These are phyloP conservation scores for Pichia inconspicua DNA, from an alignment of 1,139 yeast species.

Conservation along the genomic window DNA sequence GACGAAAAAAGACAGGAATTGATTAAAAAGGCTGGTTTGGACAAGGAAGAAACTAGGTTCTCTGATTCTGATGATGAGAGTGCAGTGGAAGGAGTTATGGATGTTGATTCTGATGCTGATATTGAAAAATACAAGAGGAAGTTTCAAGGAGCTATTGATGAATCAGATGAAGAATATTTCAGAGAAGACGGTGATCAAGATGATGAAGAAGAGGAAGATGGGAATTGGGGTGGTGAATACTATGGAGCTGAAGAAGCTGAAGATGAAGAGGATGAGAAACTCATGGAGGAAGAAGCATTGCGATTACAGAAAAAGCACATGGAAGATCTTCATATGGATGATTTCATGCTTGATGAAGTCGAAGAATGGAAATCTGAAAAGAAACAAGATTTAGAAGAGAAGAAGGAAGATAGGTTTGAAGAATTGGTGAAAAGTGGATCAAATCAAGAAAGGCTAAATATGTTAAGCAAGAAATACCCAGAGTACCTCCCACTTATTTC, in stretches of 20 bases:
- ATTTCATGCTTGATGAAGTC: slow-evolving; percentile 76
- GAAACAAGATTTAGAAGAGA: slow-evolving; percentile 29
- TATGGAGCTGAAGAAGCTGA: slow-evolving; percentile 71
- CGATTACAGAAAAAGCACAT: slow-evolving; percentile 82
- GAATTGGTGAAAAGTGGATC: slow-evolving; percentile 29
- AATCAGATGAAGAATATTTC: slow-evolving; percentile 30
- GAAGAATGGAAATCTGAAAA: slow-evolving; percentile 56
- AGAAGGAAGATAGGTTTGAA: slow-evolving; percentile 25
- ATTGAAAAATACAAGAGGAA: slow-evolving; percentile 25
- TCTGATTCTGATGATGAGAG: slow-evolving; percentile 29
- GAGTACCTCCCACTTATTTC: slow-evolving; percentile 73
- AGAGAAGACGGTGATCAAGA: slow-evolving; percentile 29
- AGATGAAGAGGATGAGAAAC: slow-evolving; percentile 61
- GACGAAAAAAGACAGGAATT: slow-evolving; percentile 56
- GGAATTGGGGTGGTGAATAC: slow-evolving; percentile 80
- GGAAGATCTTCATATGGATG: slow-evolving; percentile 72
- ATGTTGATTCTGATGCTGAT: slow-evolving; percentile 23
- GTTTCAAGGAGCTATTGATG: slow-evolving; percentile 28
- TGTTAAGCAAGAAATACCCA: slow-evolving; percentile 61
- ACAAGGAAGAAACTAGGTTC: slow-evolving; percentile 32
- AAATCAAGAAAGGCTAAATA: slow-evolving; percentile 37
- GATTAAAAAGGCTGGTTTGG: slow-evolving; percentile 44
- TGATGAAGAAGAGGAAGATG: slow-evolving; percentile 33
- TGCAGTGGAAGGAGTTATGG: slow-evolving; percentile 22
- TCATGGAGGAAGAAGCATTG: slow-evolving; percentile 81